These are phyloP conservation scores for Tuber calosporum DNA, from an alignment of 495 filamentous ascomycete species.

Conservation along the genomic window DNA sequence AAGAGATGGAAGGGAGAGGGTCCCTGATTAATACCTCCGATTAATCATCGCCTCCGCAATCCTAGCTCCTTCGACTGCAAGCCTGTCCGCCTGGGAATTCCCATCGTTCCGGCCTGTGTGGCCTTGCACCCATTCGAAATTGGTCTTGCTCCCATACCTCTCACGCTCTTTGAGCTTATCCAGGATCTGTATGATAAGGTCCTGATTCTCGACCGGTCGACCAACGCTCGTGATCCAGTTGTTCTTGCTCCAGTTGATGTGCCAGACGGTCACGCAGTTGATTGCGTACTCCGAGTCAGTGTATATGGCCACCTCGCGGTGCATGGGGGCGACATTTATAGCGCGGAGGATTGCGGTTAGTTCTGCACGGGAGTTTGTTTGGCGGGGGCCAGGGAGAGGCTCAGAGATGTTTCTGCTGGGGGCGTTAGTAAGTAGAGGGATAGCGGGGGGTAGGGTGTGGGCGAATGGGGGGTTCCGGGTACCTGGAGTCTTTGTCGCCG, in stretches of 20 bases:
- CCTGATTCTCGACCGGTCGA: conserved; percentile 74
- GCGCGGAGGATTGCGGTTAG: conserved; percentile 79
- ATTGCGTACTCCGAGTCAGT: conserved; percentile 84
- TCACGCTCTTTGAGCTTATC: conserved; percentile 64
- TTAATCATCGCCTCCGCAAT: conserved; percentile 26
- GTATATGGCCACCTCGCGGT: conserved; percentile 57
- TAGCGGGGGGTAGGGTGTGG: neutral
- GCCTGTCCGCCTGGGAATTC: conserved; percentile 52
- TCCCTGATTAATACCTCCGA: neutral
- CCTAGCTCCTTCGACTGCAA: conserved; percentile 60
- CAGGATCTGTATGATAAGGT: conserved; percentile 65
- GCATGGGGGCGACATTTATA: conserved; percentile 61
- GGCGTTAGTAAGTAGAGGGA: conserved; percentile 36
- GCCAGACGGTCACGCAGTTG: conserved; percentile 84
- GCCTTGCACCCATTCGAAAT: conserved; percentile 80
- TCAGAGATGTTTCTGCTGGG: conserved; percentile 73
- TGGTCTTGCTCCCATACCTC: conserved; percentile 53
- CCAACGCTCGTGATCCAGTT: conserved; percentile 65
- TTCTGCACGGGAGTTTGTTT: conserved; percentile 95
- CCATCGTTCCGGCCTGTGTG: conserved; percentile 34
- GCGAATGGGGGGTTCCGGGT: neutral
- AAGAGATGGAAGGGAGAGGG: neutral
- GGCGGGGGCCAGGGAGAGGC: conserved; percentile 60
- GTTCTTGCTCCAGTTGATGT: conserved; percentile 66
- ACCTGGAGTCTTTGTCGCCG: conserved; percentile 37